phyloP scores from a whole-genome alignment of 2,329 filamentous ascomycete genomes.

The Alternaria angustiovoidea region DNA sequence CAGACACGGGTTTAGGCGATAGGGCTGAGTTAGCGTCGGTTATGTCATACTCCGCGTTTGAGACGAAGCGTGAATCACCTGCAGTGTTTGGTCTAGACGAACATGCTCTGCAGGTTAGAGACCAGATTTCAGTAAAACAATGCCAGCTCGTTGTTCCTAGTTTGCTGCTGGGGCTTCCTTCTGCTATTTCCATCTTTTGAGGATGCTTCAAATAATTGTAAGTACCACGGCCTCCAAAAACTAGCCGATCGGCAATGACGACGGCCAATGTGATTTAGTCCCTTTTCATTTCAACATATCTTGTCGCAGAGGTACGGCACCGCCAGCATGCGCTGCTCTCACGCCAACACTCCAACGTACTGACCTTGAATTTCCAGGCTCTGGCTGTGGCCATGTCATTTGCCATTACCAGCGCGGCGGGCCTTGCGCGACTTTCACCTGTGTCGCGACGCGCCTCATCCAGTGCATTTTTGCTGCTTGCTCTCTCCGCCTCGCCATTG shows the following conservation, averaged over 20 bases:
- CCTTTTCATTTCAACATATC: slow-evolving; percentile 30
- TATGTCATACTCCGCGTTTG: slow-evolving; percentile 35
- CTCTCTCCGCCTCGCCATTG: slow-evolving; percentile 40
- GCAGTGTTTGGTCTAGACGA: slow-evolving; percentile 19
- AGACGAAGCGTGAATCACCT: slow-evolving; percentile 17
- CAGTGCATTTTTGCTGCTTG: slow-evolving; percentile 41
- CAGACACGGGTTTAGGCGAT: slow-evolving; percentile 29
- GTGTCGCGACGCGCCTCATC: slow-evolving; percentile 36
- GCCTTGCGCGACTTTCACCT: slow-evolving; percentile 29
- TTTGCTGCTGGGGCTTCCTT: neutral
- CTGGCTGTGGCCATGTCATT: slow-evolving; percentile 51
- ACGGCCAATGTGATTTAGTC: slow-evolving; percentile 40
- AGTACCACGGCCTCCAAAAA: slow-evolving; percentile 25
- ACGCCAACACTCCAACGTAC: slow-evolving; percentile 19
- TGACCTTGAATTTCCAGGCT: slow-evolving; percentile 36
- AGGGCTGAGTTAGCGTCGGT: slow-evolving; percentile 41
- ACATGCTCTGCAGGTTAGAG: slow-evolving; percentile 8
- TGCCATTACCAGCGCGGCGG: slow-evolving; percentile 41
- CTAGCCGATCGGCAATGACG: slow-evolving; percentile 45
- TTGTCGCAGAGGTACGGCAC: slow-evolving; percentile 35
- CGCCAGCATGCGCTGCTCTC: slow-evolving; percentile 25
- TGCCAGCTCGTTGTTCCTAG: neutral
- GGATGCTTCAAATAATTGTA: slow-evolving; percentile 34
- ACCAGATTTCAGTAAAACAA: slow-evolving; percentile 19
- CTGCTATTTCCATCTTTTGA: neutral